A percentile compares a stretch with the other conserved stretches of the same genome.
Evolutionary conservation across 768 basidiomycete species (phyloP).

Genomic region (Mycena maculata): DNA sequence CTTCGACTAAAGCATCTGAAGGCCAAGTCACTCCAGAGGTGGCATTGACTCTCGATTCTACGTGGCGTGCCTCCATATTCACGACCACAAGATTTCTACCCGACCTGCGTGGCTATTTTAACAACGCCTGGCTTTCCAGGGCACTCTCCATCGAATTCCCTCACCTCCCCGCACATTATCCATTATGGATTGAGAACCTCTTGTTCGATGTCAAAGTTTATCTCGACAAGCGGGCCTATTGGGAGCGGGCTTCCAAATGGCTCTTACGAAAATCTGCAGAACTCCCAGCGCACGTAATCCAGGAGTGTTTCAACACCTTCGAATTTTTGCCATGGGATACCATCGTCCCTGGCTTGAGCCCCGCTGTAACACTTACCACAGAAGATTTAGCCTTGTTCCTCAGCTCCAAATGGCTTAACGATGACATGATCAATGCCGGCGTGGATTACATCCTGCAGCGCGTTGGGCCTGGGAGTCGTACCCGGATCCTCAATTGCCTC

Average conservation of each 20-base stretch:
- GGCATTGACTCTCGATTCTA: neutral
- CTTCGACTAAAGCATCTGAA: neutral
- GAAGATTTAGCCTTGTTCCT: constrained; percentile 1
- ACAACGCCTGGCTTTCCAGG: constrained; percentile 9
- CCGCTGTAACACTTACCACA: neutral
- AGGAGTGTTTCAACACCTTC: neutral
- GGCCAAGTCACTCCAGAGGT: neutral
- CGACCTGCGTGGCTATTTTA: neutral
- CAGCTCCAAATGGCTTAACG: constrained; percentile 10
- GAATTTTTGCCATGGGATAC: neutral
- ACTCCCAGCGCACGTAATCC: neutral
- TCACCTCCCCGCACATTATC: neutral
- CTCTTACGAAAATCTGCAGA: neutral
- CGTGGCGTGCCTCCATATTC: neutral
- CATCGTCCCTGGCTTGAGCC: neutral
- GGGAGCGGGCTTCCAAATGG: neutral
- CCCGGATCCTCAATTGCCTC: constrained; percentile 18
- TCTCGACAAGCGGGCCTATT: neutral
- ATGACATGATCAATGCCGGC: constrained; percentile 23
- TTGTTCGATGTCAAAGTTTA: constrained; percentile 3
- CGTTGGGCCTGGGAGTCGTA: neutral
- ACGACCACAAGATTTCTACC: neutral
- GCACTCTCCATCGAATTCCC: constrained; percentile 4
- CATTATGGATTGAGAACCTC: constrained; percentile 9
- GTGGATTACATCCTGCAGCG: constrained; percentile 8